These are phyloP conservation scores for Melanomma pulvis-pyrius DNA, from an alignment of 495 filamentous ascomycete genomes.

Conservation along the genomic window DNA sequence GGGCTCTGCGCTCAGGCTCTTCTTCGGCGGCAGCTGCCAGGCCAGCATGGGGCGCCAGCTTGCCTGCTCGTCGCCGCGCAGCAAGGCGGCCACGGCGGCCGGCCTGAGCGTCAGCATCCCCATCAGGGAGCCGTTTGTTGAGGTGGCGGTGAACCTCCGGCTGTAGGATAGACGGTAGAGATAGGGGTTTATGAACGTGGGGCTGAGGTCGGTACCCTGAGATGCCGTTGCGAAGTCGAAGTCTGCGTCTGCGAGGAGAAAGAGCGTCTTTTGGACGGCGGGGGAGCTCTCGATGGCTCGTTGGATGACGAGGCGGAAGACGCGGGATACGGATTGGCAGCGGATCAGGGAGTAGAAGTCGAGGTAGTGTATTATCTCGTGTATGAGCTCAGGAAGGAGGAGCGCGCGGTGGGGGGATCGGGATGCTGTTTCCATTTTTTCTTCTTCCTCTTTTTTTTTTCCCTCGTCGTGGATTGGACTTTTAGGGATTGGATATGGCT, in stretches of 20 bases:
- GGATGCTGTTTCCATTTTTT: no score
- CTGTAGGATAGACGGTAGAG: background rate
- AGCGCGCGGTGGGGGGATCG: no score
- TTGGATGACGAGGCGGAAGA: background rate
- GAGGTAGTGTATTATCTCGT: background rate
- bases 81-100: no score
- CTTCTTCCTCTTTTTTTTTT: no score
- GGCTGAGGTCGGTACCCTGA: background rate
- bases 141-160: background rate
- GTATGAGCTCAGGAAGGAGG: background rate
- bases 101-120: no score
- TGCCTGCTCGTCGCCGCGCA: no score
- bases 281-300: background rate
- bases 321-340: background rate
- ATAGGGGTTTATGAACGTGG: background rate
- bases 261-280: background rate
- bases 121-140: background rate
- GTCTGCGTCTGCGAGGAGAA: background rate
- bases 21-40: no score
- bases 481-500: no score
- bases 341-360: background rate
- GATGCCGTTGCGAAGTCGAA: background rate
- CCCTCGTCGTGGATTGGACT: no score
- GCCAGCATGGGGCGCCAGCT: no score
- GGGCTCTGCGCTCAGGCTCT: no score